Conservation (phyloP, 768 basidiomycete genomes). For the Lanmaoa rubissima region DNA sequence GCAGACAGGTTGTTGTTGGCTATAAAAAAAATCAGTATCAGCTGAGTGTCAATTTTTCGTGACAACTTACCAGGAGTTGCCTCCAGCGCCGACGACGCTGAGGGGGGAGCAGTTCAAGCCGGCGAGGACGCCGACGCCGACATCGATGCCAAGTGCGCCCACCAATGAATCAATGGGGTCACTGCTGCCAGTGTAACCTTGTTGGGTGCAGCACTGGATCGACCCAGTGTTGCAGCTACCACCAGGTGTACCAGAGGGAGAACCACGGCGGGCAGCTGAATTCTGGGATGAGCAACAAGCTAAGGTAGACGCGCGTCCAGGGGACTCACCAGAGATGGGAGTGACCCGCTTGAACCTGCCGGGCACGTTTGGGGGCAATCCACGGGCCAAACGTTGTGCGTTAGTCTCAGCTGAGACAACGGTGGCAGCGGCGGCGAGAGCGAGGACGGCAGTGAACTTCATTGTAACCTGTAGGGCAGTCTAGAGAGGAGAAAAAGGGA, state of each 20-base stretch:
- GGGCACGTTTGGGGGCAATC: conserved; percentile 50
- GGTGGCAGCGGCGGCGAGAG: conserved; percentile 39
- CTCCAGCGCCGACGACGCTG: neutral
- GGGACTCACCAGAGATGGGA: conserved; percentile 32
- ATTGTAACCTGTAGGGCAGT: conserved; percentile 13
- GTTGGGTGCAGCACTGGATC: conserved; percentile 19
- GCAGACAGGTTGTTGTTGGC: conserved; percentile 38
- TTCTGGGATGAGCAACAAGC: conserved; percentile 1
- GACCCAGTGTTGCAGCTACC: conserved; percentile 26
- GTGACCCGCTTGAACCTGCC: conserved; percentile 26
- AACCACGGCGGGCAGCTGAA: conserved; percentile 35
- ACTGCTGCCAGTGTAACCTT: too few relatives aligned
- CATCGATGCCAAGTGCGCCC: fast-evolving
- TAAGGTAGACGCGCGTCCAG: neutral
- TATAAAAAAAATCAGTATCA: conserved; percentile 12
- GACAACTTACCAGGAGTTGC: conserved; percentile 17
- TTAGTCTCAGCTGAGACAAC: conserved; percentile 47
- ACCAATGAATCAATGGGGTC: neutral
- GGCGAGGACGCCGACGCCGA: neutral
- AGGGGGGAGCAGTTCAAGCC: conserved; percentile 38
- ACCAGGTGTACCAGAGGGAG: conserved; percentile 36
- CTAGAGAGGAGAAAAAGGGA: neutral
- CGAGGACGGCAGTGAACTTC: conserved; percentile 32
- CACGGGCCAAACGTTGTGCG: conserved; percentile 52
- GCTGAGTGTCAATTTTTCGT: fast-evolving